These are phyloP conservation scores for Tolypocladium cylindrosporum DNA, from an alignment of 2,329 filamentous ascomycete species.

Conservation along the genomic window DNA sequence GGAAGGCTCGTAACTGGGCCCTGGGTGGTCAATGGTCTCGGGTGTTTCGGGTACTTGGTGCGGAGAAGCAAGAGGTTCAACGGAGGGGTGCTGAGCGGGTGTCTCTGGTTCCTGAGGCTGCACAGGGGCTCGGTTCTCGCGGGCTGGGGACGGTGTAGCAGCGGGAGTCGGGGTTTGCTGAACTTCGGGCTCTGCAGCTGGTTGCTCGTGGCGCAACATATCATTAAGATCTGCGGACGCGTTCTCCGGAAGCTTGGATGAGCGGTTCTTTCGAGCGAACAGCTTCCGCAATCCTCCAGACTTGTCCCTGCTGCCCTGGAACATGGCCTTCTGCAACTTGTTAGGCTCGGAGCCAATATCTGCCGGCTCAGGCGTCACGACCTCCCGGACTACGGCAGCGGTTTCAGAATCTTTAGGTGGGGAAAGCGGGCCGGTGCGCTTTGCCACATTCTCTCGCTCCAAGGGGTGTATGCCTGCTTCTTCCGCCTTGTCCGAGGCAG, in stretches of 20 bases:
- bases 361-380: constrained; percentile 6
- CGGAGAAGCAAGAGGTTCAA: neutral
- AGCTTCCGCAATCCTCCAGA: constrained; percentile 51
- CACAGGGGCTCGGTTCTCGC: neutral
- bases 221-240: constrained; percentile 39
- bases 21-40: neutral
- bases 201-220: constrained; percentile 34
- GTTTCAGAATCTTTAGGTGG: constrained; percentile 13
- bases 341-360: constrained; percentile 21
- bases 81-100: neutral
- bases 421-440: constrained; percentile 3
- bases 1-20: constrained; percentile 9
- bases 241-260: constrained; percentile 46
- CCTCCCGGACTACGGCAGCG: neutral
- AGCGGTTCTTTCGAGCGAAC: constrained; percentile 53
- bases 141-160: constrained; percentile 10
- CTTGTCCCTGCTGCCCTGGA: constrained; percentile 30
- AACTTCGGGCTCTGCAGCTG: constrained; percentile 11
- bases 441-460: neutral
- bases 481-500: constrained; percentile 3
- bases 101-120: constrained; percentile 6
- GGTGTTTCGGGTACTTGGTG: neutral
- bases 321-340: constrained; percentile 39
- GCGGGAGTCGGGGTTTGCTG: constrained; percentile 15
- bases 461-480: neutral